Percentiles rank a stretch among this genome's conserved stretches.
Conservation (phyloP, 192 early-diverging fungal species). For the Funneliformis mosseae region DNA sequence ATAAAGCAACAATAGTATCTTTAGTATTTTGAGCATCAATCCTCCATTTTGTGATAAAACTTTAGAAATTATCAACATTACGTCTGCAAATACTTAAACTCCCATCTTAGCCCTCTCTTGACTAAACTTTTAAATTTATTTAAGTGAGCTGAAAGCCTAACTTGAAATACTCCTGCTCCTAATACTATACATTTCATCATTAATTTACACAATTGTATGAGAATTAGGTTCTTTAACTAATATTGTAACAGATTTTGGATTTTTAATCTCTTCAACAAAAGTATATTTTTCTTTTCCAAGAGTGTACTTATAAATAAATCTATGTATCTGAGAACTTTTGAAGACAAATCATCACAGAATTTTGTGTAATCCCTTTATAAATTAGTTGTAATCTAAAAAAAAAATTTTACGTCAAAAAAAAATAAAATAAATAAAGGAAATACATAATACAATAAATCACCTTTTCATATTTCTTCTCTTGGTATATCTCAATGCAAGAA, state of each 20-base stretch:
- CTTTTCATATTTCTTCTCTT: slow-evolving; percentile 99
- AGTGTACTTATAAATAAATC: slow-evolving; percentile 93
- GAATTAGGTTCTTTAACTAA: slow-evolving; percentile 94
- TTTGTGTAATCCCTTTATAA: slow-evolving; percentile 94
- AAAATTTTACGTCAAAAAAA: neutral
- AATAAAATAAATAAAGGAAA: neutral
- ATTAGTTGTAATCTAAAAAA: slow-evolving; percentile 74
- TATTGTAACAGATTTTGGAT: slow-evolving; percentile 90
- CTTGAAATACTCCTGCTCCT: slow-evolving; percentile 96
- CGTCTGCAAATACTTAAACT: slow-evolving; percentile 95
- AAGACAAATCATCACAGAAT: slow-evolving; percentile 94
- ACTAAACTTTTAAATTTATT: slow-evolving; percentile 85
- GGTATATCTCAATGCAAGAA: slow-evolving; percentile 91
- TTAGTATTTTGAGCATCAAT: slow-evolving; percentile 95
- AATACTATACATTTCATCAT: slow-evolving; percentile 89
- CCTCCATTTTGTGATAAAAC: slow-evolving; percentile 94
- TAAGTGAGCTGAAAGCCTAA: slow-evolving; percentile 83
- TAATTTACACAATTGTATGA: slow-evolving; percentile 92
- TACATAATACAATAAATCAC: neutral
- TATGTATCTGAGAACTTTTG: slow-evolving; percentile 83
- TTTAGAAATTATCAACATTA: slow-evolving; percentile 96
- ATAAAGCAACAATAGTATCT: slow-evolving; percentile 92
- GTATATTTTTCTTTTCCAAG: slow-evolving; percentile 99
- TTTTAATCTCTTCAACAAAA: slow-evolving; percentile 94
- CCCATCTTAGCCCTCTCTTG: slow-evolving; percentile 96